Base-by-base conservation (phyloP, 129 eudicot genomes). In the Lactuca sativa region DNA sequence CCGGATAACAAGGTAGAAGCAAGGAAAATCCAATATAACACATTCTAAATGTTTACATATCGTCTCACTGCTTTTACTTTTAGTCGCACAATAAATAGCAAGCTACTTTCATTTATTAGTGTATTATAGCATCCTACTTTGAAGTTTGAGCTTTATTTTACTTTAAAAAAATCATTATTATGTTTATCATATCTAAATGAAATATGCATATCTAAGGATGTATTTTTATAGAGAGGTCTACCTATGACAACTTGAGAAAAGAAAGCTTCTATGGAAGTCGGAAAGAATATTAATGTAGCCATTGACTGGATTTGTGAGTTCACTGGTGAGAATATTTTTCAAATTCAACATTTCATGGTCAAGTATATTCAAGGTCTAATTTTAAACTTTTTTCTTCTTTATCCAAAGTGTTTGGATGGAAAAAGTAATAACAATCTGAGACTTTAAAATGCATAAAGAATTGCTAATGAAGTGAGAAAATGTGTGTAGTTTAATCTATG, bases 251-350 rank as follows among this genome's bases (percentile, higher is more conserved):
- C 69, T 64, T 52, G 37, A 84, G 17, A 75, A 84, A 77, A 80
- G 95, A 87, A 67, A 70, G 83, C 71, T 90, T 95, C 73, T 97
- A 90, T 69, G 97, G 99, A 70, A 85, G 97, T 62, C 82, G 99
- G 74, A 95, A 90, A 84, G 1, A 97, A 90, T 82, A 78, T 95
- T 2, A 90, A 95, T 82, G 96, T 93, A 51, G 97, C 99, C 74
- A 90, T 95, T 74, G 96, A 90, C 74, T 82, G 77, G 69, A 85
- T 90, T 59, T 95, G 99, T 74, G 97, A 90, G 77, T 95, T 90
- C 81, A 87, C 97, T 6, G 98, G 98, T 90, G 69, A 82, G 84
- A 16, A 40, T 48, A 57, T 64, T 32, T 32, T 59, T 56, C 14
- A 6, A 14, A 40, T 31, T 77, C n/a, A n/a, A n/a, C n/a, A n/a